Base-by-base conservation (phyloP, 306 rosid species). In the Gastrolobium bilobum region DNA sequence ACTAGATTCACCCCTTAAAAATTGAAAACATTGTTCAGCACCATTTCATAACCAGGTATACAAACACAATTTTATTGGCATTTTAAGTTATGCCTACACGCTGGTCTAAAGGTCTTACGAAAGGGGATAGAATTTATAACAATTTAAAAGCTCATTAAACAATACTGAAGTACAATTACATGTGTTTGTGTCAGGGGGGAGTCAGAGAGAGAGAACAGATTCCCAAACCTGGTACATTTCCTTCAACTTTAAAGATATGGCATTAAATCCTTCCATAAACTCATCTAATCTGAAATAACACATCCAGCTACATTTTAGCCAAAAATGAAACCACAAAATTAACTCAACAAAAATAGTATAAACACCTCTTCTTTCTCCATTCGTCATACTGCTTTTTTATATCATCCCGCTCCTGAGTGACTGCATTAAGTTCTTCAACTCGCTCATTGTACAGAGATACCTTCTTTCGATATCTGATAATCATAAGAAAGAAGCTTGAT, bases 251-350 rank as follows among this genome's bases (percentile, higher is more conserved):
- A 95, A 89, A 59, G 99, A 93, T 88, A 93, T 91, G 46, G 98
- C 79, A 81, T 91, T 95, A 79, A 95, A 95, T 68, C 99, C 97
- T 77, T 91, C 97, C 98, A 95, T 95, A 87, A 95, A 93, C 86
- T 95, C 96, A 9, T 95, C 99, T 88, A 95, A 83, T 84, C 99
- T 95, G 82, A 70, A 79, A 67, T 31, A 66, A 40, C 38, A 73
- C 38, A 56, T 47, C 63, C 83, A 77, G 26, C 40, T 59, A 86
- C 7, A 15, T 56, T 54, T 60, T 43, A 14, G 42, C 6, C 35
- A 42, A 37, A 59, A 53, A 64, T 69, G 65, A 43, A 75, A 43
- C 20, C 11, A 33, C 65, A 42, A 64, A 70, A 60, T 70, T 57
- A 43, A 35, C 33, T 73, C 57, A 78, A 59, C 9, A 29, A 56